Conservation (phyloP, 345 rosid species). For the Passiflora organensis region DNA sequence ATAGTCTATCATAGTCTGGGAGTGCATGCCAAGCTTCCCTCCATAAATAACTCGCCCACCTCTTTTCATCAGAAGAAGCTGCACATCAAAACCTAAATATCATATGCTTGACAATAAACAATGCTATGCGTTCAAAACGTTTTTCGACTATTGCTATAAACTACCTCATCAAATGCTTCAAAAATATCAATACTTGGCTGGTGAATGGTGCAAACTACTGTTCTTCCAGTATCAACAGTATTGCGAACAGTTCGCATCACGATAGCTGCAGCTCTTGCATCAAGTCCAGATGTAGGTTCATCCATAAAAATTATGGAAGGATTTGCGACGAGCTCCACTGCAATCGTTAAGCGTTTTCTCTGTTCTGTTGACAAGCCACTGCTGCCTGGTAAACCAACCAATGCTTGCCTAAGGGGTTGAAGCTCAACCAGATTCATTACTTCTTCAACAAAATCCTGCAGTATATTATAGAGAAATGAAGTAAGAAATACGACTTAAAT, state of each 20-base stretch:
- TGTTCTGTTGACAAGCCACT: conserved; percentile 90
- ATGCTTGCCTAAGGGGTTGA: conserved; percentile 53
- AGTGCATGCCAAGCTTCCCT: conserved; percentile 71
- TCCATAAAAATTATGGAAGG: conserved; percentile 95
- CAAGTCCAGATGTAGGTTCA: conserved; percentile 97
- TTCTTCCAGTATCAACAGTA: conserved; percentile 94
- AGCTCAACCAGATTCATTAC: conserved; percentile 92
- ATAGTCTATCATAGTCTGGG: conserved; percentile 62
- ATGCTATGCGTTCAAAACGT: conserved; percentile 1
- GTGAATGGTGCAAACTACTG: conserved; percentile 90
- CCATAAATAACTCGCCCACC: conserved; percentile 88
- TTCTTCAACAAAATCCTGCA: conserved; percentile 91
- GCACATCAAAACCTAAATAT: conserved; percentile 13
- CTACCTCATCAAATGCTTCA: conserved; percentile 93
- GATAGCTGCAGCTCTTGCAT: conserved; percentile 95
- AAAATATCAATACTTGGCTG: conserved; percentile 94
- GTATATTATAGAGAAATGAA: conserved; percentile 3
- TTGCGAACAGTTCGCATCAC: conserved; percentile 94
- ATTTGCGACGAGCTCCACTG: conserved; percentile 94
- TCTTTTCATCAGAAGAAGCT: conserved; percentile 96
- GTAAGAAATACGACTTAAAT: conserved; percentile 6
- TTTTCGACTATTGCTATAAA: not conserved
- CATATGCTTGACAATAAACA: conserved; percentile 6
- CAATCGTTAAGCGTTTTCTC: conserved; percentile 86
- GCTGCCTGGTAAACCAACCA: conserved; percentile 87